Evolutionary conservation across 495 filamentous ascomycete genomes (phyloP), one percentile per base, ranked within the genome.

Genomic region (Podospora sp.): DNA sequence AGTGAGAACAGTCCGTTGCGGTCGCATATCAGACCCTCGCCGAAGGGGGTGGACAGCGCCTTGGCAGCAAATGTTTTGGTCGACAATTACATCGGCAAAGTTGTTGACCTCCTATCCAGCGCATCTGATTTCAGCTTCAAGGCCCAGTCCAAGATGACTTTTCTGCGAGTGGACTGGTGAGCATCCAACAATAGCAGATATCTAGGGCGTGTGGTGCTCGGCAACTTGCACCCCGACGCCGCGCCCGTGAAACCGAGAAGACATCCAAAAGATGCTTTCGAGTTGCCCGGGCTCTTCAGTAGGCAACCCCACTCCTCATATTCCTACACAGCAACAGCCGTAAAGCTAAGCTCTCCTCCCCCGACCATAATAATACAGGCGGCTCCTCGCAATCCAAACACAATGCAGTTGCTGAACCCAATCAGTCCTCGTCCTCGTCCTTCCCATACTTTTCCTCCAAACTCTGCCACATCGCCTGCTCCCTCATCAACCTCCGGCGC

Each of bases 401-500:
- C 22, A 49, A 51, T 60, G 25, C 56, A 66, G 35, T 16, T 55
- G 51, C 24, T 69, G 62, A 60, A 27, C n/a, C 61, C 27, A 33
- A 22, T 66, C 64, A 72, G 24, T 76, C 73, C 52, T 80, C 77
- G 14, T 74, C 74, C 40, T 76, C 72, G 7, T 78, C 75, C 68
- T 76, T 72, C 50, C 75, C 75, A 60, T 74, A 80, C 68, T 78
- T 72, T 60, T 76, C 66, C 71, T 86, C 79, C 59, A 80, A 87
- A 14, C 71, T 77, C 68, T 79, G 67, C 89, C 88, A 90, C 53
- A 86, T 82, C 11, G 86, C 87, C 71, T 86, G 79, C 70, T 94
- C 88, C 27, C 84, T 78, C 67, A 84, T 80, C 57, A 87, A 69
- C 69, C 88, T 82, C 69, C 89, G 86, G 58, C 89, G 84, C 71